Evolutionary conservation across 106 monocot species (phyloP), one percentile per base, ranked within the genome.

Genomic region (Xerophyta viscosa): DNA sequence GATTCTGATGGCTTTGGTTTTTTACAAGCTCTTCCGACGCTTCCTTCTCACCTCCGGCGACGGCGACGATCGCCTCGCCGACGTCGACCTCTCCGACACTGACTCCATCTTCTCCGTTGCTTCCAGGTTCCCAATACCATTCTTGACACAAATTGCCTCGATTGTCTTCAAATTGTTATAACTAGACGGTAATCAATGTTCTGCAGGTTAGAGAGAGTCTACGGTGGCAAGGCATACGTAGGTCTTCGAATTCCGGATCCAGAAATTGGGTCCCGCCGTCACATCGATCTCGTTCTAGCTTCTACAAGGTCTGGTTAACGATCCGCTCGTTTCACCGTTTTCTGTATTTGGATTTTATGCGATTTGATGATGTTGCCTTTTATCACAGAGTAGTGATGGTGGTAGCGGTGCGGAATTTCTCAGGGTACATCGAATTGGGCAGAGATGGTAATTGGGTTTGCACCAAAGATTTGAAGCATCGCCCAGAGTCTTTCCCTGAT

Each of bases 231-330:
- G 58, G 76, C 84, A 15, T 86, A 74, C 58, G 86, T 98, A 1
- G 96, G 89, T 14, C 81, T 98, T 6, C 74, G 96, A 29, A 98
- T 98, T 22, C 96, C 96, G 25, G 96, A 98, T 48, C 71, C 75
- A 0, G 86, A 98, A 24, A 61, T 73, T 23, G 74, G 85, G 18
- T 25, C 57, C 25, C 64, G 82, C 49, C 76, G 63, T 68, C 77
- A 79, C 61, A 72, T 90, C 12, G 89, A 98, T 58, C 28, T 83
- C 30, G 96, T 98, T 33, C 68, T 86, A 14, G 63, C 82, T 44
- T 74, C 89, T 17, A 86, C 67, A 37, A 73, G 47, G 96, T 83
- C 0, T 8, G 24, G 17, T 29, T 20, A 20, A 22, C 8, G 13
- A 20, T 19, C 19, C 20, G 1, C 20, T 36, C 24, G 53, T 17